Percentiles rank a stretch among this genome's conserved stretches.
Evolutionary conservation across 352 stramenopile genomes (phyloP).

Genomic region (Lagenidium sp.): DNA sequence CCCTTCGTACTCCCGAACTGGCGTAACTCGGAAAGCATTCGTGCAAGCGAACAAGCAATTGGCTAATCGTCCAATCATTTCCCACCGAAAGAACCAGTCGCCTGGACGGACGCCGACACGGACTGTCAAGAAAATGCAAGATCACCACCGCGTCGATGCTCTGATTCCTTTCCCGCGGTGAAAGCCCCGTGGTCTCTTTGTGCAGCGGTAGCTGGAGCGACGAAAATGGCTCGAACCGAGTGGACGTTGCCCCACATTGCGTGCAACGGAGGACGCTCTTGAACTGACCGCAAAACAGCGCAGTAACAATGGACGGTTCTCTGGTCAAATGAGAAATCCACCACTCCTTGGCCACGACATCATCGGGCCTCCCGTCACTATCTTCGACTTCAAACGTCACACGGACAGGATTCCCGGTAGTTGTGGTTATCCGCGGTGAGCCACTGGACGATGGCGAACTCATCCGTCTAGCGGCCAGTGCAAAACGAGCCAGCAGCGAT

Average conservation of each 20-base stretch:
- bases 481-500: conserved; percentile 7
- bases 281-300: conserved; percentile 96
- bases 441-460: background rate
- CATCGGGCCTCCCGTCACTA: conserved; percentile 90
- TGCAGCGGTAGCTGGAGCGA: conserved; percentile 55
- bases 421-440: too few species aligned
- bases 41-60: conserved; percentile 28
- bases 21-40: conserved; percentile 14
- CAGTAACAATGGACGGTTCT: conserved; percentile 93
- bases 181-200: conserved; percentile 7
- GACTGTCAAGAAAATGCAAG: conserved; percentile 22
- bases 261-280: conserved; percentile 90
- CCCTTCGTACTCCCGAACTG: background rate
- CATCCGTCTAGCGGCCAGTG: conserved; percentile 1
- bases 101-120: conserved; percentile 2
- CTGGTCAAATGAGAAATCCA: conserved; percentile 94
- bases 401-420: too few species aligned
- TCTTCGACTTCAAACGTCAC: conserved; percentile 73
- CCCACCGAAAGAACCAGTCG: conserved; percentile 14
- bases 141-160: too few species aligned
- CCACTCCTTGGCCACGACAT: conserved; percentile 93
- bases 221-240: conserved; percentile 86
- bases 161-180: conserved; percentile 4
- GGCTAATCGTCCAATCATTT: conserved; percentile 22
- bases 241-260: conserved; percentile 75